A percentile compares a stretch with the other conserved stretches of the same genome.
Conservation (phyloP, 2,329 filamentous ascomycete genomes). For the Pseudogymnoascus sp. region DNA sequence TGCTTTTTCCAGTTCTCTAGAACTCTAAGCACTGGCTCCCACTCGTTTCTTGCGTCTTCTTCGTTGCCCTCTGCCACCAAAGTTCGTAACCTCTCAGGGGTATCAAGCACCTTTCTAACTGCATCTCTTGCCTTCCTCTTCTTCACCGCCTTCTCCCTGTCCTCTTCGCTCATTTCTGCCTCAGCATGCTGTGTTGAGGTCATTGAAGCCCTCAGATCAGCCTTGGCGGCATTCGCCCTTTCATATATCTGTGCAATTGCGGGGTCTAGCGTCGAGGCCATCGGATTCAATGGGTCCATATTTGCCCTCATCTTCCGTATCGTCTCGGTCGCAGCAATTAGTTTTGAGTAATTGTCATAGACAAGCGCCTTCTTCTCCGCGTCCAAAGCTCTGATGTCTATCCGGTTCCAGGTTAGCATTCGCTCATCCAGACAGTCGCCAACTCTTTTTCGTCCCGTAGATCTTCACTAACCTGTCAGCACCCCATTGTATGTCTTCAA, state of each 20-base stretch:
- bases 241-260: slow-evolving; percentile 68
- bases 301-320: slow-evolving; percentile 81
- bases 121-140: background rate
- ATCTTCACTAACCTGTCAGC: slow-evolving; percentile 44
- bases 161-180: slow-evolving; percentile 37
- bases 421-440: background rate
- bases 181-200: slow-evolving; percentile 8
- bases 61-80: slow-evolving; percentile 53
- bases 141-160: background rate
- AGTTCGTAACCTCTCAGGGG: slow-evolving; percentile 42
- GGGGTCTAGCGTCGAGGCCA: slow-evolving; percentile 64
- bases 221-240: slow-evolving; percentile 23
- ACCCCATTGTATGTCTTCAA: slow-evolving; percentile 64
- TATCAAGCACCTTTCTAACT: slow-evolving; percentile 12
- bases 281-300: slow-evolving; percentile 72
- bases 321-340: slow-evolving; percentile 94
- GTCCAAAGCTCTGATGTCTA: slow-evolving; percentile 80
- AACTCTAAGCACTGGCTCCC: slow-evolving; percentile 33
- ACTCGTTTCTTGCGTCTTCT: slow-evolving; percentile 53
- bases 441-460: background rate
- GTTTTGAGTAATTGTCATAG: slow-evolving; percentile 96
- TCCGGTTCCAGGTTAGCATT: background rate
- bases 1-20: slow-evolving; percentile 28
- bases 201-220: slow-evolving; percentile 22
- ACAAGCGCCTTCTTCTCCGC: slow-evolving; percentile 95